Evolutionary conservation across 768 basidiomycete genomes (phyloP).

Genomic region (Lentinula guzmanii): DNA sequence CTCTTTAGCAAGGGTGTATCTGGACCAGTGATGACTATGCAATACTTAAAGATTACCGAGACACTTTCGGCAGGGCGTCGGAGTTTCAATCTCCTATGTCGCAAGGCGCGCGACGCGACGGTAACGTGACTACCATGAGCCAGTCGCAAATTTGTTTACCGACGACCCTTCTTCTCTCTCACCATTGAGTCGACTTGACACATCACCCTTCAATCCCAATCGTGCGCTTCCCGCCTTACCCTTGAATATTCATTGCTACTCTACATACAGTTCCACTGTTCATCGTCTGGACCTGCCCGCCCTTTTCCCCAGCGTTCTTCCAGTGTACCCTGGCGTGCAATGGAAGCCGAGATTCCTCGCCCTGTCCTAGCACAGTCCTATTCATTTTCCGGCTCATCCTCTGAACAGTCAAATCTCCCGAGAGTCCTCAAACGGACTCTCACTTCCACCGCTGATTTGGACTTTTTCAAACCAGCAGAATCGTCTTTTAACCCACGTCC

Average conservation of each 20-base stretch:
- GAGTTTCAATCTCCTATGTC: background rate
- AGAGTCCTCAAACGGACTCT: slow-evolving; percentile 44
- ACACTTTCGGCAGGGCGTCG: no score
- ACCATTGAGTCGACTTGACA: background rate
- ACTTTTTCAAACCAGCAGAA: slow-evolving; percentile 60
- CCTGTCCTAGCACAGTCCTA: slow-evolving; percentile 21
- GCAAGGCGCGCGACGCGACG: background rate
- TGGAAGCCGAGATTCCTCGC: slow-evolving; percentile 6
- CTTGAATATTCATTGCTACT: background rate
- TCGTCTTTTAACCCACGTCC: slow-evolving; percentile 63
- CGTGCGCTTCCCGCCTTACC: background rate
- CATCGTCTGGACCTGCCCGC: background rate
- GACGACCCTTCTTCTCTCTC: background rate
- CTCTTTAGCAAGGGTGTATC: no score
- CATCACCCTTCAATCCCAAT: background rate
- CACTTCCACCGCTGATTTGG: slow-evolving; percentile 37
- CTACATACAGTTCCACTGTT: background rate
- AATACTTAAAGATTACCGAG: no score
- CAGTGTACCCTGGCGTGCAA: background rate
- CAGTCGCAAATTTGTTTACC: background rate
- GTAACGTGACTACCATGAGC: background rate
- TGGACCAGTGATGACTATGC: no score
- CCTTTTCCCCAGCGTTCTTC: background rate
- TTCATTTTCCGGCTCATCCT: slow-evolving; percentile 20
- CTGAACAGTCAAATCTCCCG: slow-evolving; percentile 14